phyloP scores from a whole-genome alignment of 1,284 basidiomycete genomes.

The Porodaedalea pini region DNA sequence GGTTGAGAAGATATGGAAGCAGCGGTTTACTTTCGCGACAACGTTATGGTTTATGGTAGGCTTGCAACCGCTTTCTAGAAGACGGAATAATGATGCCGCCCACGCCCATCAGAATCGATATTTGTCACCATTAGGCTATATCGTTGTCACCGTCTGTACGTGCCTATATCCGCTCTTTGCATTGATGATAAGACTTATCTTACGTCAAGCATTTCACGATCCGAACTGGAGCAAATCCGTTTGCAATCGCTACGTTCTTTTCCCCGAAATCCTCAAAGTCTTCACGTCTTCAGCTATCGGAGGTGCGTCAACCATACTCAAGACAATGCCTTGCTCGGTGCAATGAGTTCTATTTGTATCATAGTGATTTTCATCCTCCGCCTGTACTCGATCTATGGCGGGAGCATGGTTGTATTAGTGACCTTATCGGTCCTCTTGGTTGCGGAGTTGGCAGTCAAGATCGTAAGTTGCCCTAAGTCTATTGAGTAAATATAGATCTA shows the following conservation, averaged over 20 bases:
- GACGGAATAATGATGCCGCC: background rate
- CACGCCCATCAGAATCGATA: slow-evolving; percentile 15
- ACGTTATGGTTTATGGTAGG: slow-evolving; percentile 19
- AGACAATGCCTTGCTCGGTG: too few relatives aligned
- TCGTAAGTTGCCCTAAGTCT: slow-evolving; percentile 8
- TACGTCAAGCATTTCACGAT: slow-evolving; percentile 8
- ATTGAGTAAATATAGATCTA: background rate
- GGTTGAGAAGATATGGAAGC: slow-evolving; percentile 19
- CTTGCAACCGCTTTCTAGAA: background rate
- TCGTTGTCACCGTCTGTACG: slow-evolving; percentile 16
- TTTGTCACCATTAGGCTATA: slow-evolving; percentile 16
- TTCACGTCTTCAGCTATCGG: slow-evolving; percentile 16
- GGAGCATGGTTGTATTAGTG: slow-evolving; percentile 5
- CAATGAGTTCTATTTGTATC: background rate
- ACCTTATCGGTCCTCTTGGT: slow-evolving; percentile 8
- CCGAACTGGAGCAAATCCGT: slow-evolving; percentile 16
- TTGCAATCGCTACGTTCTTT: slow-evolving; percentile 18
- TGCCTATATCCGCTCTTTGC: background rate
- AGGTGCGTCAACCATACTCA: background rate
- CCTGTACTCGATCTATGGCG: slow-evolving; percentile 17
- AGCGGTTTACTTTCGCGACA: slow-evolving; percentile 15
- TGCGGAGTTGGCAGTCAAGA: slow-evolving; percentile 18
- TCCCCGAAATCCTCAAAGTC: slow-evolving; percentile 17
- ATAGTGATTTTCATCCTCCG: slow-evolving; percentile 18
- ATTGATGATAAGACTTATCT: background rate